These are phyloP conservation scores for Trametes sanguinea DNA, from an alignment of 768 basidiomycete genomes.

Conservation along the genomic window DNA sequence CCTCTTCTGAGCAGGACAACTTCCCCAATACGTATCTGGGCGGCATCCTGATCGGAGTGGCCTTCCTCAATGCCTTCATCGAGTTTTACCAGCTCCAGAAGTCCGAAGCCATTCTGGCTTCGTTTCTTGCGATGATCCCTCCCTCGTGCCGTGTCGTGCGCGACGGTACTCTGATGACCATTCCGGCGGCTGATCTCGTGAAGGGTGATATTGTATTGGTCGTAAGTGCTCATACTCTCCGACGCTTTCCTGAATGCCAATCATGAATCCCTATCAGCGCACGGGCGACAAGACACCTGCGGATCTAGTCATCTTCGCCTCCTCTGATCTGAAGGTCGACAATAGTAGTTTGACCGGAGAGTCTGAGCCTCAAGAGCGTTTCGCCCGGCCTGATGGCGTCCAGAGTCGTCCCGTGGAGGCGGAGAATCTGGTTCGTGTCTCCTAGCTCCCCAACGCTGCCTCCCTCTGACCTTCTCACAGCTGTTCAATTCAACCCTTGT, in stretches of 20 bases:
- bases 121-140: slow-evolving; percentile 74
- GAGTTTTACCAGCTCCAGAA: slow-evolving; percentile 75
- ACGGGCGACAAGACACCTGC: slow-evolving; percentile 73
- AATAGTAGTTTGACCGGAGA: slow-evolving; percentile 73
- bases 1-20: slow-evolving; percentile 43
- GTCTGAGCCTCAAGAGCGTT: slow-evolving; percentile 67
- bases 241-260: not conserved
- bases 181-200: slow-evolving; percentile 63
- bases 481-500: slow-evolving; percentile 71
- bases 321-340: slow-evolving; percentile 68
- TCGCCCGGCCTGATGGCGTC: slow-evolving; percentile 48
- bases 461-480: slow-evolving; percentile 33
- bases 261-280: slow-evolving; percentile 41
- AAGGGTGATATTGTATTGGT: slow-evolving; percentile 68
- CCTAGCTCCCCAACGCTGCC: not conserved
- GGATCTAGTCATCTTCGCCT: slow-evolving; percentile 59
- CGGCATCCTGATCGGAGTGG: slow-evolving; percentile 66
- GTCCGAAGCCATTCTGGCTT: slow-evolving; percentile 70
- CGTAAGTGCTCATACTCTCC: slow-evolving; percentile 36
- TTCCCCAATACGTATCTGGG: slow-evolving; percentile 70
- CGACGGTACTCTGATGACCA: slow-evolving; percentile 52
- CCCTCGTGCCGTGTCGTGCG: slow-evolving; percentile 66
- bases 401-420: slow-evolving; percentile 57
- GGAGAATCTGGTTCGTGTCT: slow-evolving; percentile 54
- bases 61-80: slow-evolving; percentile 69